A percentile compares a stretch with the other conserved stretches of the same genome.
These are phyloP conservation scores for Artemisia argyi DNA, from an alignment of 129 eudicot species.

Conservation along the genomic window DNA sequence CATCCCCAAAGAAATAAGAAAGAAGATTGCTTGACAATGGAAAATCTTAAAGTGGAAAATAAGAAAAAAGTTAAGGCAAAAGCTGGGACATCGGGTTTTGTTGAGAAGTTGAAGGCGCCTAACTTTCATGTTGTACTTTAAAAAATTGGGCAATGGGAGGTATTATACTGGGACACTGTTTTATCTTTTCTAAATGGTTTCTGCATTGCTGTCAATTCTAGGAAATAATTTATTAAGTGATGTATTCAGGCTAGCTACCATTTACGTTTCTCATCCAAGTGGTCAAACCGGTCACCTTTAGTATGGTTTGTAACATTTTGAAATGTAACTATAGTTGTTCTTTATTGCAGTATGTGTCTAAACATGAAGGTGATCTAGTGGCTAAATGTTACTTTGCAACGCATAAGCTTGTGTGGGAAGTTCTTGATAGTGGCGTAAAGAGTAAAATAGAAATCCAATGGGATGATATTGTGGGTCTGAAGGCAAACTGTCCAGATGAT, in stretches of 20 bases:
- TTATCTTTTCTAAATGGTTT: background rate
- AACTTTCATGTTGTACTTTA: constrained; percentile 58
- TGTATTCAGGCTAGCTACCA: no score
- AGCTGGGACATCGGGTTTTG: no score
- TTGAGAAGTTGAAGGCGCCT: constrained; percentile 59
- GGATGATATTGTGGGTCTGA: constrained; percentile 64
- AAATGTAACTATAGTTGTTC: constrained; percentile 16
- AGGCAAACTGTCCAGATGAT: constrained; percentile 57
- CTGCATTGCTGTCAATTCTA: no score
- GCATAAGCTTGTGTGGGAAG: constrained; percentile 84
- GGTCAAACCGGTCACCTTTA: background rate
- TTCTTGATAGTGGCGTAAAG: constrained; percentile 72
- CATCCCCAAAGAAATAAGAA: constrained; percentile 36
- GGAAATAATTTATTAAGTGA: background rate
- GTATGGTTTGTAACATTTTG: background rate
- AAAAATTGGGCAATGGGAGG: constrained; percentile 62
- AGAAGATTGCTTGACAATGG: constrained; percentile 7
- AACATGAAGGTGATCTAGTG: no score
- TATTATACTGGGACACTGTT: background rate
- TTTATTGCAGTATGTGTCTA: constrained; percentile 47
- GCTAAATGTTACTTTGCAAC: no score
- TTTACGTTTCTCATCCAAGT: background rate
- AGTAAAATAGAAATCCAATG: constrained; percentile 79
- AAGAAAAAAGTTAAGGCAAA: constrained; percentile 4
- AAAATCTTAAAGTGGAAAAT: constrained; percentile 2